Base-by-base conservation (phyloP, 2,329 filamentous ascomycete species). In the Alternaria tenuissima region DNA sequence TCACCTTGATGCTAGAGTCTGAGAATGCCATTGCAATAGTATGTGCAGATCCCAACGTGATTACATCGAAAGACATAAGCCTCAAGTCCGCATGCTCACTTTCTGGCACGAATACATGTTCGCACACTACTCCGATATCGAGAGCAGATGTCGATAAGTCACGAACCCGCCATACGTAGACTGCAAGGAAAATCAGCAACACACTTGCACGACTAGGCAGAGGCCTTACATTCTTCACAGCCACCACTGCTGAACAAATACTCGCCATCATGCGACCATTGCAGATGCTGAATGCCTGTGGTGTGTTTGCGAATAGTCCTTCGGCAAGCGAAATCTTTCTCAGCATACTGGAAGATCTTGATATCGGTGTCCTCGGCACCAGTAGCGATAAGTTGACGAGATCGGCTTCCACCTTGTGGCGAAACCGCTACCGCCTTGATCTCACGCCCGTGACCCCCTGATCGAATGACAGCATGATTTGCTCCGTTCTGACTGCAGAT, bases 171-270 rank as follows among this genome's bases (percentile, higher is more conserved):
- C 95, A 99, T 11, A 94, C 85, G 69, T 90, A 94, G 64, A 98
- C 90, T 65, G 36, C 4, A 8, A 9, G n/a, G 3, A 38, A 16
- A 32, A 36, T 57, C 24, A 63, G 46, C n/a, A 51, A 41, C 14
- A 18, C 12, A 24, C 3, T 34, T 36, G 26, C 4, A 8, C 22
- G 18, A 20, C 16, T 14, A 14, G 12, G 18, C 30, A 16, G 7
- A 7, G 14, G 20, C 44, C 62, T 20, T 53, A 65, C 62, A 71
- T 77, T 99, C 94, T 76, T 97, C 94, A 62, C 88, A 89, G 0
- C 94, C 95, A 6, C 88, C 93, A 70, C 92, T 94, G 65, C 92
- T 97, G 75, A 98, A 91, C 3, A 99, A 85, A 68, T 90, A 91
- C 1, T 82, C 77, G 2, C 89, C 86, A 47, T 87, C 84, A 0